Conservation (phyloP, 495 filamentous ascomycete species). For the Penicilliopsis zonata region DNA sequence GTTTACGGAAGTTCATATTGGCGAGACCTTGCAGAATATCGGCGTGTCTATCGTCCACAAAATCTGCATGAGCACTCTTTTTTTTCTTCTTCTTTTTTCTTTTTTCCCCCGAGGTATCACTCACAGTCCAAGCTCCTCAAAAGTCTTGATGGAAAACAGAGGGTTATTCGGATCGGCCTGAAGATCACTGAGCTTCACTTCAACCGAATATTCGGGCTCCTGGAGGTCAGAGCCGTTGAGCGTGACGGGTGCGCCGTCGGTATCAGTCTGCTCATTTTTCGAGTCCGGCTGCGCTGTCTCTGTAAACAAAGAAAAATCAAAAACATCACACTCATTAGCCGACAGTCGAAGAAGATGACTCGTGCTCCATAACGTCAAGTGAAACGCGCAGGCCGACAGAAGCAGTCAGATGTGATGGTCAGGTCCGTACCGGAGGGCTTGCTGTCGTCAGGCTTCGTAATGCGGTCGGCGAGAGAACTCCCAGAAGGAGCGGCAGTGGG, state of each 20-base stretch:
- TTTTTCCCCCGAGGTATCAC: no score
- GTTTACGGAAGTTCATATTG: constrained; percentile 82
- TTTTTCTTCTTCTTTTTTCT: no score
- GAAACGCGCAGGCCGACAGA: neutral
- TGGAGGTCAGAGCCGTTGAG: constrained; percentile 44
- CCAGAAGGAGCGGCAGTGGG: constrained; percentile 12
- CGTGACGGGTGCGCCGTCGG: constrained; percentile 39
- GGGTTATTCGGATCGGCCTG: constrained; percentile 81
- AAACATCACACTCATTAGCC: constrained; percentile 12
- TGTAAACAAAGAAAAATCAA: constrained; percentile 1
- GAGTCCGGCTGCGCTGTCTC: constrained; percentile 7
- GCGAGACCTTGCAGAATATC: constrained; percentile 52
- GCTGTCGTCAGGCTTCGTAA: constrained; percentile 34
- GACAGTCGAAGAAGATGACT: constrained; percentile 1
- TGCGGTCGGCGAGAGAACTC: constrained; percentile 49
- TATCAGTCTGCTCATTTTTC: constrained; percentile 21
- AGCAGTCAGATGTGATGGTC: neutral
- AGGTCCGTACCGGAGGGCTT: constrained; percentile 7
- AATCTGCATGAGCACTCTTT: no score
- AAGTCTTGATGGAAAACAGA: constrained; percentile 70
- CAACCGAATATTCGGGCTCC: constrained; percentile 67
- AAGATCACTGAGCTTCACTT: constrained; percentile 82
- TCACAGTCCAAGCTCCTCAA: constrained; percentile 79
- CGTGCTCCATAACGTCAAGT: neutral
- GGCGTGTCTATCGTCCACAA: constrained; percentile 19